Conservation (phyloP, 2,329 filamentous ascomycete genomes). For the Juglanconis oblonga region DNA sequence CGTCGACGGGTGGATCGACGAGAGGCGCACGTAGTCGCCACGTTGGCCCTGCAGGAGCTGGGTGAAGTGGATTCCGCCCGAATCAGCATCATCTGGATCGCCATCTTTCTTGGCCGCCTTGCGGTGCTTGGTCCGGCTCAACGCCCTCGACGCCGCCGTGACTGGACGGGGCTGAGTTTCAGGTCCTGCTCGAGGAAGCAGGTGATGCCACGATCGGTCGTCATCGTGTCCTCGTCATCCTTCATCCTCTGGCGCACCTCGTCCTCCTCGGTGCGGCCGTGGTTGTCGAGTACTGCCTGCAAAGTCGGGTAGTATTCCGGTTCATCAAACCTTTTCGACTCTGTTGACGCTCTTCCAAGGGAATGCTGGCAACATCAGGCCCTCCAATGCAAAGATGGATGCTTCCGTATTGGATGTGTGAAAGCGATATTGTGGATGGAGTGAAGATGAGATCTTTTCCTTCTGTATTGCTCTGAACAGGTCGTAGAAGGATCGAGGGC, state of each 20-base stretch:
- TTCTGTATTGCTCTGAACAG: no score
- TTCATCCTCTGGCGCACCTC: slow-evolving; percentile 19
- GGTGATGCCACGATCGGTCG: slow-evolving; percentile 22
- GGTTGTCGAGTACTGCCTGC: slow-evolving; percentile 31
- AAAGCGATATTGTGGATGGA: background rate
- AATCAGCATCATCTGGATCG: slow-evolving; percentile 17
- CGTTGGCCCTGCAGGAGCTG: slow-evolving; percentile 13
- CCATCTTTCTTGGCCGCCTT: slow-evolving; percentile 20
- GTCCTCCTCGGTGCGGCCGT: slow-evolving; percentile 16
- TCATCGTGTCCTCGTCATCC: slow-evolving; percentile 20
- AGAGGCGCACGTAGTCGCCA: slow-evolving; percentile 19
- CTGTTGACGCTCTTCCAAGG: slow-evolving; percentile 24
- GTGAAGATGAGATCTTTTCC: background rate
- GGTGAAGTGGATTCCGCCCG: background rate
- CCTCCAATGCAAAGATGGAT: background rate
- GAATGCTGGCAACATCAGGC: slow-evolving; percentile 14
- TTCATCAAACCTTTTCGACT: slow-evolving; percentile 26
- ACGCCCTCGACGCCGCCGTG: slow-evolving; percentile 3
- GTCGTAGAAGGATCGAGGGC: no score
- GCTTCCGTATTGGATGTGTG: background rate
- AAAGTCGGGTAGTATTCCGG: slow-evolving; percentile 36
- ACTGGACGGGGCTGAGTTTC: slow-evolving; percentile 14
- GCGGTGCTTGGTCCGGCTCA: slow-evolving; percentile 19
- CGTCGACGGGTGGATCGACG: slow-evolving; percentile 20
- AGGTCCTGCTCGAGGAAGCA: slow-evolving; percentile 19